These are phyloP conservation scores for Zalerion maritima DNA, from an alignment of 495 filamentous ascomycete species.

Conservation along the genomic window DNA sequence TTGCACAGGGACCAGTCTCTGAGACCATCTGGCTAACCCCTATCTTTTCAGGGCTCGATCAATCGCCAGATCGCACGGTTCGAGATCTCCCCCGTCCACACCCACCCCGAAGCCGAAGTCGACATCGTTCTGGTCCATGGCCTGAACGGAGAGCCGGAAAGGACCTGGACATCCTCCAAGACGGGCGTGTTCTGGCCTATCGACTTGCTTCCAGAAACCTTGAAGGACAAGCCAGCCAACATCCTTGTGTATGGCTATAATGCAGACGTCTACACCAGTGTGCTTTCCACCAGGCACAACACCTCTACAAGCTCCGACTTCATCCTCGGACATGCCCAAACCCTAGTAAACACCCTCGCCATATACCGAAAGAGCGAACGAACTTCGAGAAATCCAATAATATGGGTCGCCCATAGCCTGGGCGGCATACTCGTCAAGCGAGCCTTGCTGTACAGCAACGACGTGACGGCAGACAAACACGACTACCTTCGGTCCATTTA, in stretches of 20 bases:
- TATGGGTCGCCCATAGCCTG: conserved; percentile 75
- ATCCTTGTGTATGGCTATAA: conserved; percentile 80
- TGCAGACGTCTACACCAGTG: conserved; percentile 55
- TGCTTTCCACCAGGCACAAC: conserved; percentile 31
- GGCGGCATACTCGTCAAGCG: conserved; percentile 73
- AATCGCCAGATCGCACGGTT: conserved; percentile 46
- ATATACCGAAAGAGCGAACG: conserved; percentile 38
- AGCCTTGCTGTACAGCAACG: conserved; percentile 42
- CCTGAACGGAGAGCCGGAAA: conserved; percentile 61
- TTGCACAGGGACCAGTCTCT: too few relatives aligned
- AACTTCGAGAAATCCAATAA: conserved; percentile 51
- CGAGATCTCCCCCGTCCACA: conserved; percentile 56
- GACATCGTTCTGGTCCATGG: conserved; percentile 73
- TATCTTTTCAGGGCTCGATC: conserved; percentile 28
- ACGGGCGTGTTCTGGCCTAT: conserved; percentile 61
- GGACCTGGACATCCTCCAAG: conserved; percentile 56
- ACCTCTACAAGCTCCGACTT: conserved; percentile 47
- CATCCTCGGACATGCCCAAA: conserved; percentile 73
- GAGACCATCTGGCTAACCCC: too few relatives aligned
- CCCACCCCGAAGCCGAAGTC: conserved; percentile 42
- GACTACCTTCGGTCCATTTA: conserved; percentile 65
- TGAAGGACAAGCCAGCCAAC: conserved; percentile 47
- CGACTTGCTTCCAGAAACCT: conserved; percentile 52
- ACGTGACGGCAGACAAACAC: conserved; percentile 47
- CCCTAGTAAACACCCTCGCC: conserved; percentile 47